Evolutionary conservation across 2,329 filamentous ascomycete species (phyloP), one percentile per base, ranked within the genome.

Genomic region (Aspergillus latus): DNA sequence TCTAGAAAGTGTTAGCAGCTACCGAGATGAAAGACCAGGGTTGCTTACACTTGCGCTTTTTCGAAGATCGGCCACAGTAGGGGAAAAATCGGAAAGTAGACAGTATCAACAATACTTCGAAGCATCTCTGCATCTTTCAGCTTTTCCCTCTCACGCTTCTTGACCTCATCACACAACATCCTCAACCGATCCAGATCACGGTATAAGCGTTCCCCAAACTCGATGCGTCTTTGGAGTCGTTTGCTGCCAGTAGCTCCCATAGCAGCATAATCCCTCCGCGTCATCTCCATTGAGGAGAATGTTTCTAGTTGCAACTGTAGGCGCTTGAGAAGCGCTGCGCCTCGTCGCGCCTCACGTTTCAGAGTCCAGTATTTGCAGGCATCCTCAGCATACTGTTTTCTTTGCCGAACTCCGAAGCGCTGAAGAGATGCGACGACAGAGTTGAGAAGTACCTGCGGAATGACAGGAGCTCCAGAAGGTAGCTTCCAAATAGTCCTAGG

Each of bases 351-450:
- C 73, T 99, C 94, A 54, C 94, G 86, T 77, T 99, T 99, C 61
- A 99, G 75, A 0, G 94, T 97, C 94, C 94, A 99, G 75, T 97
- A 99, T 65, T 91, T 92, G 76, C 93, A 97, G 1, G 90, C 90
- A 72, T 97, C 93, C 56, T 91, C 88, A 2, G 95, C 87, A 71
- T 91, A 99, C 59, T 97, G 92, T 69, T 95, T 96, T 51, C 92
- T 86, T 70, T 94, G 95, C 32, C 88, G 85, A 36, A 90, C 81
- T n/a, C 85, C 84, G 71, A 97, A 97, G 47, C 90, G 86, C 60
- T 88, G 84, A 36, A 99, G 81, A 0, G 92, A 90, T 44, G 85
- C 84, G 64, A 96, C 90, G 21, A 99, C 91, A 29, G 88, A 87
- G 63, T 93, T 89, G 59, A 92, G 92, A 2, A 97, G 88, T 2